A percentile compares a stretch with the other conserved stretches of the same genome.
Conservation (phyloP, 1,284 basidiomycete species). For the Ganoderma sinense region DNA sequence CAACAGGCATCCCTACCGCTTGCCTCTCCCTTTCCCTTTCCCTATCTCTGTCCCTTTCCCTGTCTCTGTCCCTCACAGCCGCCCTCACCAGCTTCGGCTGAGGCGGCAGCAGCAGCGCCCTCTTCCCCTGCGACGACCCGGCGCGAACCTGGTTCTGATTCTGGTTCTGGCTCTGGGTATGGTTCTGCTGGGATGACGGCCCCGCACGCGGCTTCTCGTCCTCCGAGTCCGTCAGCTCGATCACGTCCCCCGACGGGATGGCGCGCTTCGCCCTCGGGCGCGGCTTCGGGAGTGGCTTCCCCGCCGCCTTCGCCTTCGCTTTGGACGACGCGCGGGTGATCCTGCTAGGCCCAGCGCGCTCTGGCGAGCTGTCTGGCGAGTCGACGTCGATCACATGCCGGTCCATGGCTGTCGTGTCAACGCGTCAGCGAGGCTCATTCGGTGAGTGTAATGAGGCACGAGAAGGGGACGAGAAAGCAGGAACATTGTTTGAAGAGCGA, state of each 20-base stretch:
- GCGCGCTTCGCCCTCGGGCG: constrained; percentile 2
- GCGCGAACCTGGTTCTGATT: background rate
- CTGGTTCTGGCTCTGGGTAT: background rate
- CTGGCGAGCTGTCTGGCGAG: background rate
- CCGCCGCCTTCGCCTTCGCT: background rate
- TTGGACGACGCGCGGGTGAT: background rate
- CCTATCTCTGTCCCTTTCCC: no score
- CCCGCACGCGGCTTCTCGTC: constrained; percentile 11
- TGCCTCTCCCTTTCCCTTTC: background rate
- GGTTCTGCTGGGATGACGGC: constrained; percentile 9
- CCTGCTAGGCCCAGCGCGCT: background rate
- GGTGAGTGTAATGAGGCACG: no score
- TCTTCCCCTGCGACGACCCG: constrained; percentile 4
- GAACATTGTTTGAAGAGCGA: background rate
- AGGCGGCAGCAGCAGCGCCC: constrained; percentile 2
- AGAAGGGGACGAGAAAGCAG: no score
- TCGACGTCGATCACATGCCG: constrained; percentile 3
- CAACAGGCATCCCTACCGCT: background rate
- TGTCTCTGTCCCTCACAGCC: background rate
- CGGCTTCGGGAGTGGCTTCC: background rate
- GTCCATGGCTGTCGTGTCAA: background rate
- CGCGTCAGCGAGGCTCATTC: background rate
- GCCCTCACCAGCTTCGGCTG: background rate
- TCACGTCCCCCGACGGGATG: constrained; percentile 22
- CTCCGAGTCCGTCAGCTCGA: constrained; percentile 34